These are phyloP conservation scores for Carex arenaria DNA, from an alignment of 202 grass and related monocot species.

Conservation along the genomic window DNA sequence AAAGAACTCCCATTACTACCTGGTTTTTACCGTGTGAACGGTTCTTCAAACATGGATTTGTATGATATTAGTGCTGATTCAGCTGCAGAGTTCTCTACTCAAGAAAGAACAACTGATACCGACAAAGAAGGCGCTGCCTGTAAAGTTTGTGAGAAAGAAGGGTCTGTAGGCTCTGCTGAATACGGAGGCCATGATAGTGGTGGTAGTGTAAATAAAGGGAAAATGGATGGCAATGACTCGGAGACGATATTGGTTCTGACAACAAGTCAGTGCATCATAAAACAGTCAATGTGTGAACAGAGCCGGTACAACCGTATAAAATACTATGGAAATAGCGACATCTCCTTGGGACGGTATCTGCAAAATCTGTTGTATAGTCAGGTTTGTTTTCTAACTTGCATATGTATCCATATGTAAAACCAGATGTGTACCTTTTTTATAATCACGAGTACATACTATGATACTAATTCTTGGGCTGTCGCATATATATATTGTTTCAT, in stretches of 20 bases:
- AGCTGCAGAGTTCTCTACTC: slow-evolving; percentile 17
- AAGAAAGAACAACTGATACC: slow-evolving; percentile 34
- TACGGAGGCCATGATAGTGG: slow-evolving; percentile 30
- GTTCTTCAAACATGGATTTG: slow-evolving; percentile 28
- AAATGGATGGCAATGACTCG: slow-evolving; percentile 48
- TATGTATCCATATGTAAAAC: neutral
- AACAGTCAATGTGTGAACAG: slow-evolving; percentile 61
- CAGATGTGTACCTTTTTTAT: neutral
- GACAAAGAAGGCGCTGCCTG: slow-evolving; percentile 20
- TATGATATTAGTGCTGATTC: slow-evolving; percentile 53
- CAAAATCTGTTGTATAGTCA: slow-evolving; percentile 78
- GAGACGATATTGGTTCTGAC: slow-evolving; percentile 83
- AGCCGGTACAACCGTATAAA: slow-evolving; percentile 81
- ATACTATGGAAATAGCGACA: slow-evolving; percentile 89
- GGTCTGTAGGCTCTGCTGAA: slow-evolving; percentile 35
- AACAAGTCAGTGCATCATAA: slow-evolving; percentile 75
- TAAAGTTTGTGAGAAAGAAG: slow-evolving; percentile 25
- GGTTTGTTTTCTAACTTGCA: slow-evolving; percentile 42
- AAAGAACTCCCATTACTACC: slow-evolving; percentile 28
- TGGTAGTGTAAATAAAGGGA: slow-evolving; percentile 39
- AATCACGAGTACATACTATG: neutral
- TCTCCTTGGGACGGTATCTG: slow-evolving; percentile 87
- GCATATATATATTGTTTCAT: neutral
- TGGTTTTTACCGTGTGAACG: slow-evolving; percentile 25
- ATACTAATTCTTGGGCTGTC: neutral